phyloP scores from a whole-genome alignment of 2,329 filamentous ascomycete genomes.

The Diplodia scrobiculata region DNA sequence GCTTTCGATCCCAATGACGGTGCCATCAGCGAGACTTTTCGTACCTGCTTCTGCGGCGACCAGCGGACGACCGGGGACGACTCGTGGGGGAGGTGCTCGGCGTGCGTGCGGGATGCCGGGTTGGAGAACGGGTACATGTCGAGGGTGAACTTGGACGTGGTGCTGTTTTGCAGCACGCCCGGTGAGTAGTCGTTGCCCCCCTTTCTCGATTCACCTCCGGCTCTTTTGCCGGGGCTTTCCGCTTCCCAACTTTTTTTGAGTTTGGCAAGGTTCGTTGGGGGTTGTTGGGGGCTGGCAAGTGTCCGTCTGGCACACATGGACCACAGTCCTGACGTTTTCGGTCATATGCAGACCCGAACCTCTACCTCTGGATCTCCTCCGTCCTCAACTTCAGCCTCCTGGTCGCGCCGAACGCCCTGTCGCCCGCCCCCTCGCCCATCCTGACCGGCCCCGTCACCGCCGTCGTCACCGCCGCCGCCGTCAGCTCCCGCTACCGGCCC shows the following conservation, averaged over 20 bases:
- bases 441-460: constrained; percentile 26
- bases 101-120: neutral
- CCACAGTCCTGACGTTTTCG: no score
- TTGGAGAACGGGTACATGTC: neutral
- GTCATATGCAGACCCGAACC: constrained; percentile 13
- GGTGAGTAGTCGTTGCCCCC: neutral
- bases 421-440: neutral
- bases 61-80: neutral
- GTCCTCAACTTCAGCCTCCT: constrained; percentile 25
- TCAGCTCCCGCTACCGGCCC: neutral
- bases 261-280: no score
- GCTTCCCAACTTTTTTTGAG: no score
- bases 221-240: no score
- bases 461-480: constrained; percentile 32
- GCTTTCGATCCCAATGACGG: constrained; percentile 13
- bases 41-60: constrained; percentile 22
- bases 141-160: neutral
- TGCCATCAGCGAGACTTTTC: neutral
- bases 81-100: neutral
- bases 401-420: neutral
- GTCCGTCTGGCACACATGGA: no score
- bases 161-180: neutral
- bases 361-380: constrained; percentile 22
- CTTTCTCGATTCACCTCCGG: no score
- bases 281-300: no score